Conservation (phyloP, 176 grass and related monocot genomes). For the Puccinellia tenuiflora region DNA sequence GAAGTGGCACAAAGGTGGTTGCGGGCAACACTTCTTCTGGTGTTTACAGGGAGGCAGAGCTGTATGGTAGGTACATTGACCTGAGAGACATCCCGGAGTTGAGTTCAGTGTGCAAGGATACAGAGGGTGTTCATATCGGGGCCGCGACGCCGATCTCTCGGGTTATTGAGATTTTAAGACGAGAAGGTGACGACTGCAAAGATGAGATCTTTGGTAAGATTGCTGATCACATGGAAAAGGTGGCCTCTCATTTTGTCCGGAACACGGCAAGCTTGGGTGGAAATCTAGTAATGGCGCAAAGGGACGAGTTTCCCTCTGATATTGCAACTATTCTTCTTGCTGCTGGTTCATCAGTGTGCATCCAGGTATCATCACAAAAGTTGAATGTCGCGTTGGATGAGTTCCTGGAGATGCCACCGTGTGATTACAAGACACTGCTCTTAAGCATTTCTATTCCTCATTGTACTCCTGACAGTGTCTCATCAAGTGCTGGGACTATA, state of each 20-base stretch:
- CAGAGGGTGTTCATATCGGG: constrained; percentile 52
- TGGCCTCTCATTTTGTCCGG: constrained; percentile 78
- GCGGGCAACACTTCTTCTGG: constrained; percentile 81
- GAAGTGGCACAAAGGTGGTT: constrained; percentile 53
- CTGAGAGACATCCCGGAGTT: constrained; percentile 63
- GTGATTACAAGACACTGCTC: constrained; percentile 57
- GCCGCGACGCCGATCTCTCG: constrained; percentile 57
- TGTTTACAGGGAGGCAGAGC: constrained; percentile 65
- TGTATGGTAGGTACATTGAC: constrained; percentile 73
- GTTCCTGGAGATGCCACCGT: constrained; percentile 71
- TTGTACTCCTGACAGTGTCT: constrained; percentile 16
- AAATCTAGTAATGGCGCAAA: constrained; percentile 84
- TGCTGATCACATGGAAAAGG: constrained; percentile 86
- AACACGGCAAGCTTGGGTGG: constrained; percentile 88
- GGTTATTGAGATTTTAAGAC: constrained; percentile 58
- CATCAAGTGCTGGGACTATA: not conserved
- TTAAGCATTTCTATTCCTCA: constrained; percentile 67
- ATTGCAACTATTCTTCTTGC: constrained; percentile 77
- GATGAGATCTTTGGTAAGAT: constrained; percentile 62
- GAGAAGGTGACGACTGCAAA: constrained; percentile 17
- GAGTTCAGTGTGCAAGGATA: constrained; percentile 43
- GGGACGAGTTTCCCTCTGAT: constrained; percentile 68
- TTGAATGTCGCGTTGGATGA: constrained; percentile 46
- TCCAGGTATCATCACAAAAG: constrained; percentile 50
- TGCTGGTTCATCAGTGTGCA: constrained; percentile 52